Evolutionary conservation across 2,329 filamentous ascomycete genomes (phyloP), one percentile per base, ranked within the genome.

Genomic region (Sphaerulina musiva): DNA sequence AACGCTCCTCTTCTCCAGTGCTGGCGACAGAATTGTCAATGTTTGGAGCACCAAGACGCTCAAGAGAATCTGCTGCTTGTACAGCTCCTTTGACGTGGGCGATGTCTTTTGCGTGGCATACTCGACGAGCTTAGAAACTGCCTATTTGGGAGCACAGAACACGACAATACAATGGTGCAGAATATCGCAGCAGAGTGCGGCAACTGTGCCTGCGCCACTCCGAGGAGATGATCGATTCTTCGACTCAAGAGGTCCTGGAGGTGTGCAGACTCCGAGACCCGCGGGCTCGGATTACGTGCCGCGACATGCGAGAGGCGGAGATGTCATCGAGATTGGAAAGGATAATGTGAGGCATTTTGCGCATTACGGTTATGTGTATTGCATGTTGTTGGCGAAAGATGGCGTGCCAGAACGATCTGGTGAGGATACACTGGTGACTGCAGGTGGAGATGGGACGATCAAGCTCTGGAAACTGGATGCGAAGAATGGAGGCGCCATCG

Each of bases 81-180:
- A 95, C 75, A 95, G 90, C 59, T 86, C 85, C 46, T 92, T 95
- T 71, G 93, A 97, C 64, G 87, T 95, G 40, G 93, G 93, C 56
- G 93, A 98, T 73, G 83, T 98, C 55, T 97, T 97, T 70, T 95
- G 89, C 63, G 85, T 95, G n/a, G 86, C 86, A 1, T 96, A 95
- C 70, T 95, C 90, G 3, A 75, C 83, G 6, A 80, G 83, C 61
- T 78, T 89, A 64, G 81, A 92, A 62, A 95, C 87, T 0, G 80
- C 95, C 3, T 97, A 95, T 69, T 81, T 95, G 42, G 93, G 93
- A 54, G 89, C 90, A 0, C 93, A 97, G 68, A 96, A 97, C 67
- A 93, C 90, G 6, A 89, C 86, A 39, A 93, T 96, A 49, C 91
- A 95, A 67, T 98, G 93, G 93, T 87, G 89, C 63, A 80, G 84